Evolutionary conservation across 108 stramenopile species (phyloP).

Genomic region (Parmales sp.): DNA sequence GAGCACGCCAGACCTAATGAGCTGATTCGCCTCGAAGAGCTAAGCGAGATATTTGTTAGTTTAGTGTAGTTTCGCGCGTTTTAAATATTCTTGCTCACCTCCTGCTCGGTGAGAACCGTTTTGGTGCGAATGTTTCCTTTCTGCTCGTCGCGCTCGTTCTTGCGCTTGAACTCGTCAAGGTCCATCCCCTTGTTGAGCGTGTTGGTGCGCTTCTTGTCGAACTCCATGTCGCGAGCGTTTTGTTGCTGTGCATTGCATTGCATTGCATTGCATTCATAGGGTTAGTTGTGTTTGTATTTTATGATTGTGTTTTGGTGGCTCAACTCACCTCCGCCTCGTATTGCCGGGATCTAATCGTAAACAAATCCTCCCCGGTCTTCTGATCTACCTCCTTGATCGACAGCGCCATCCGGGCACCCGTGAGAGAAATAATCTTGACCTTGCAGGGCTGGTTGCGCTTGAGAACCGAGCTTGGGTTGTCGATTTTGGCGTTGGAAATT

Average conservation of each 20-base stretch:
- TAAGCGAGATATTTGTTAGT: too few relatives aligned
- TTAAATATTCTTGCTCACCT: too few relatives aligned
- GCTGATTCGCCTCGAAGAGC: slow-evolving; percentile 90
- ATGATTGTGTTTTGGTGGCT: neutral
- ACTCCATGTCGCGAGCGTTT: neutral
- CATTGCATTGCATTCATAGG: too few relatives aligned
- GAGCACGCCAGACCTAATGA: slow-evolving; percentile 90
- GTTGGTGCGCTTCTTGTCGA: slow-evolving; percentile 5
- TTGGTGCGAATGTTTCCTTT: neutral
- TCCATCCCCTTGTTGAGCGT: slow-evolving; percentile 54
- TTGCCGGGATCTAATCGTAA: slow-evolving; percentile 59
- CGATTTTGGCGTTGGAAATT: slow-evolving; percentile 45
- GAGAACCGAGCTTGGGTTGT: slow-evolving; percentile 54
- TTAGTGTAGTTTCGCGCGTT: too few relatives aligned
- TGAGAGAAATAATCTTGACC: slow-evolving; percentile 75
- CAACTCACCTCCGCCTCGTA: slow-evolving; percentile 3
- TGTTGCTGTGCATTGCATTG: too few relatives aligned
- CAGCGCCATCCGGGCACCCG: slow-evolving; percentile 50
- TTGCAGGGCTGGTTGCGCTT: slow-evolving; percentile 57
- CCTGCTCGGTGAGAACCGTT: slow-evolving; percentile 79
- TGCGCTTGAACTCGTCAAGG: slow-evolving; percentile 53
- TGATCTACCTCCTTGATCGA: slow-evolving; percentile 93
- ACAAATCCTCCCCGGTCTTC: slow-evolving; percentile 69
- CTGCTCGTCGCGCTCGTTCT: slow-evolving; percentile 54
- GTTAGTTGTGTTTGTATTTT: slow-evolving; percentile 13